Evolutionary conservation across 1,284 basidiomycete species (phyloP), one percentile per base, ranked within the genome.

Genomic region (Ganoderma leucocontextum): DNA sequence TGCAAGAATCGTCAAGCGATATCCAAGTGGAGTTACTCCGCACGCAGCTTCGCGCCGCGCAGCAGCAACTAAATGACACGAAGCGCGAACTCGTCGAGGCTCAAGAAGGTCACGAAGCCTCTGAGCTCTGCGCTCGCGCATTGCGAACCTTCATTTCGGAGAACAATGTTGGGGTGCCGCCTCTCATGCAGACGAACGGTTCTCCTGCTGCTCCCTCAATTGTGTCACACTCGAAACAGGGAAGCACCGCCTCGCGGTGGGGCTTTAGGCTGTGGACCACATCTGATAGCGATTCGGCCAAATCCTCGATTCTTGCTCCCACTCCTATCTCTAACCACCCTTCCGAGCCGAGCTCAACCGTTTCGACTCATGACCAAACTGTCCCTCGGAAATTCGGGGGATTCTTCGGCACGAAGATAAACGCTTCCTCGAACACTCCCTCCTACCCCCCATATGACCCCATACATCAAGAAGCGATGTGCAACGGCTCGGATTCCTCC

Each of bases 141-240:
- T 82, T 98, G 42, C 86, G 95, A 47, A 92, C 91, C 65, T 98
- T 95, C 77, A 96, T 98, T 74, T 89, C 90, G 29, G 90, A 93
- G 73, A 88, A 91, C 75, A 88, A 88, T 64, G 83, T 92, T 49
- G 87, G 87, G 4, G 77, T 79, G 60, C 69, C 76, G n/a, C 65
- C 74, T 19, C 52, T 70, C 3, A 62, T 72, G 67, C 60, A 59
- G 35, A 60, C 38, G 58, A 66, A 60, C 52, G 69, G 65, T 49
- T 82, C 81, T 35, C 76, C 78, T 47, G 64, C 72, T 5, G 73
- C 73, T 41, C 73, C 74, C 12, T 70, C 78, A 13, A 70, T 77
- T 12, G 33, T 68, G 8, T 65, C 73, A 49, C 69, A 69, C 38
- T 71, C 70, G 47, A 73, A 74, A 52, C 70, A 69, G 62, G 64